Conservation (phyloP, 176 grass and related monocot genomes). For the Urochloa ruziziensis region DNA sequence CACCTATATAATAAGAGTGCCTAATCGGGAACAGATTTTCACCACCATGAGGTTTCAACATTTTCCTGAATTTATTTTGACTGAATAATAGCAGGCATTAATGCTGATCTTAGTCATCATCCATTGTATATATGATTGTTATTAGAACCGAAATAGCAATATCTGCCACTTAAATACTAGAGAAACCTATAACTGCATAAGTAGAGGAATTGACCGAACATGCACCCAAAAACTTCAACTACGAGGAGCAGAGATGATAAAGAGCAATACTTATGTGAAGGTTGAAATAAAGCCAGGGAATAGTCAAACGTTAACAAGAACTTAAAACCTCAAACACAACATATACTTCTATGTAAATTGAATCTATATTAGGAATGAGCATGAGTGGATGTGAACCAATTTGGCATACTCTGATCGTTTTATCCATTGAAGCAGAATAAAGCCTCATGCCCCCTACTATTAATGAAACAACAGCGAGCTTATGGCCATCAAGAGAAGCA, state of each 20-base stretch:
- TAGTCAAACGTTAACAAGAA: neutral
- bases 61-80: conserved; percentile 14
- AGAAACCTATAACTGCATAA: neutral
- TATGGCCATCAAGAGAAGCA: conserved; percentile 70
- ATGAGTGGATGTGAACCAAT: conserved; percentile 7
- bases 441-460: conserved; percentile 65
- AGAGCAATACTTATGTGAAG: conserved; percentile 6
- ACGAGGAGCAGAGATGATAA: neutral
- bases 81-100: conserved; percentile 5
- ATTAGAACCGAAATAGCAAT: conserved; percentile 4
- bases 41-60: conserved; percentile 19
- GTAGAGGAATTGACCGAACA: neutral
- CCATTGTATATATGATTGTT: neutral
- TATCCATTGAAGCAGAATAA: conserved; percentile 97
- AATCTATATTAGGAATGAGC: conserved; percentile 16
- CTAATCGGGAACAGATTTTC: conserved; percentile 3
- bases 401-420: conserved; percentile 78
- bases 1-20: too few species aligned
- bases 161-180: neutral
- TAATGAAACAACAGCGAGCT: conserved; percentile 80
- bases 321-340: conserved; percentile 7
- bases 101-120: neutral
- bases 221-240: conserved; percentile 18
- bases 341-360: conserved; percentile 4
- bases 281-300: neutral